phyloP scores from a whole-genome alignment of 495 filamentous ascomycete genomes.

The Echria macrotheca region DNA sequence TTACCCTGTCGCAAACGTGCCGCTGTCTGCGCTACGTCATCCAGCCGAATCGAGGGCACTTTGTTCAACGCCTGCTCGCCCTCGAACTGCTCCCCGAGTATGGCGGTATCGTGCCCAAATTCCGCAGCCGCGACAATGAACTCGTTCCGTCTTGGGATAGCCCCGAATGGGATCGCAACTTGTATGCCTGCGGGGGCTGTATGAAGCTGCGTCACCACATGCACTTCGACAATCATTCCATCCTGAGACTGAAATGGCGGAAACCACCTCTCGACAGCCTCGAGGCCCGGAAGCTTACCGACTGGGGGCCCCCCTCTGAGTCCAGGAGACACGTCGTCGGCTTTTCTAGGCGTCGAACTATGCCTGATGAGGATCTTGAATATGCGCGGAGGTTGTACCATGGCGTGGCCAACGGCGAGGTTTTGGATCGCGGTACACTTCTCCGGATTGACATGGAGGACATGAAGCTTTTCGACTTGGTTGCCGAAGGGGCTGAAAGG shows the following conservation, averaged over 20 bases:
- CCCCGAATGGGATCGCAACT: constrained; percentile 13
- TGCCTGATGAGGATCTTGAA: too few species aligned
- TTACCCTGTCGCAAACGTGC: constrained; percentile 16
- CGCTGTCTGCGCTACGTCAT: constrained; percentile 6
- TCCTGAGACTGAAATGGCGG: constrained; percentile 13
- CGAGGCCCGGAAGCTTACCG: constrained; percentile 14
- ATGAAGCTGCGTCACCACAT: constrained; percentile 21
- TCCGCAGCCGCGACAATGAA: background rate
- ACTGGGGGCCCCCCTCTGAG: too few species aligned
- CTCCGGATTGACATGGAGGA: too few species aligned
- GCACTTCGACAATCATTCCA: constrained; percentile 21
- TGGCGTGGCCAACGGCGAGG: too few species aligned
- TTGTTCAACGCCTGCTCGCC: constrained; percentile 18
- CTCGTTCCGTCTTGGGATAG: constrained; percentile 6
- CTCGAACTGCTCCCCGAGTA: constrained; percentile 21
- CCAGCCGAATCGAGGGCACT: constrained; percentile 11
- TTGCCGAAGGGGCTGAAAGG: too few species aligned
- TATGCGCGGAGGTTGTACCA: too few species aligned
- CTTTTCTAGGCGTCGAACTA: too few species aligned
- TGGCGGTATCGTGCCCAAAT: constrained; percentile 20
- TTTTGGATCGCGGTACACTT: too few species aligned
- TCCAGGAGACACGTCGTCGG: too few species aligned
- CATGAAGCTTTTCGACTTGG: too few species aligned
- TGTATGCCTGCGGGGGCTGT: constrained; percentile 25
- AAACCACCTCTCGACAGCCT: constrained; percentile 20